Evolutionary conservation across 192 early-diverging fungal genomes (phyloP), one percentile per base, ranked within the genome.

Genomic region (Backusella morwellensis): DNA sequence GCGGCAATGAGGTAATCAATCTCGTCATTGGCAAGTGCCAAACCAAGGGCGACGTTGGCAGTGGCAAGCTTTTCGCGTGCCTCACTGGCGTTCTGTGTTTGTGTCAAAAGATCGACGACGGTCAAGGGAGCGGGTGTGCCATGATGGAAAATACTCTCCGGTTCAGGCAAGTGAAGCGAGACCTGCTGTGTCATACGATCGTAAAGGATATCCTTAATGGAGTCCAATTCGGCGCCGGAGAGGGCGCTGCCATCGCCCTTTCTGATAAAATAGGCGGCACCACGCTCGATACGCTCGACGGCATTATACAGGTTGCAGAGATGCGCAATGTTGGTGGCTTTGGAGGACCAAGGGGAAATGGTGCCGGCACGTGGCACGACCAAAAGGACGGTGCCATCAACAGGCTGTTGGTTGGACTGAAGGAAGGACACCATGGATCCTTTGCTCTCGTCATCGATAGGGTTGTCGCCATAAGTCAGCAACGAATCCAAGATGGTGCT

Each of bases 271-370:
- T 92, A 98, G 3, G 91, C 92, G 6, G 87, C 82, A 47, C 95
- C 97, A 44, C 98, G 93, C 85, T 99, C 98, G 69, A 99, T 93
- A 12, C 97, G 87, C 66, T 86, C 82, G 66, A 98, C 93, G 66
- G 85, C 75, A 17, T 82, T 70, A 40, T 86, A 82, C 23, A 99
- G 88, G 52, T 95, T 96, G 85, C 97, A 99, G 54, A 94, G 91
- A 36, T 90, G 87, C 17, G 95, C 95, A 85, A 99, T 99, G 78
- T 99, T 97, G 21, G 97, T 98, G 2, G 98, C 98, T 89, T 99
- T 99, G 69, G 95, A 97, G 21, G 97, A 97, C 98, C 98, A 99
- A 19, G 98, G 98, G 9, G 96, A 97, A 77, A 99, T 99, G 29
- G 97, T 99, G 34, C 98, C 98, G 73, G 88, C 86, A 15, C 97